These are phyloP conservation scores for Phylloporus arenicola DNA, from an alignment of 768 basidiomycete species.

Conservation along the genomic window DNA sequence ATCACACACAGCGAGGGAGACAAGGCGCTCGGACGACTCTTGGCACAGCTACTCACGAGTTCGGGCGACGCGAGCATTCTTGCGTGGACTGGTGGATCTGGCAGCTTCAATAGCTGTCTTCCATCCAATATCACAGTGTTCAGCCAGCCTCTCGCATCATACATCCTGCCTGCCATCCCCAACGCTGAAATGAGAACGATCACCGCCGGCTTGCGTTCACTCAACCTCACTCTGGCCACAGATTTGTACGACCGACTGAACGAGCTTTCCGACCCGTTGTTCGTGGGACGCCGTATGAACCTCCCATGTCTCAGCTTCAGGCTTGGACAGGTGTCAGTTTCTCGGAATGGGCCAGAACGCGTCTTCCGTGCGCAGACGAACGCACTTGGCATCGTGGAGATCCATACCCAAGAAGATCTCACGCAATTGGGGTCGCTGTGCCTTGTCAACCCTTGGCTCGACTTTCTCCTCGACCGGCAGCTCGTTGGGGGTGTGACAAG, in stretches of 20 bases:
- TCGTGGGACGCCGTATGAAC: neutral
- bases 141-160: neutral
- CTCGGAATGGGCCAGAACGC: neutral
- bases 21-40: neutral
- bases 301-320: slow-evolving; percentile 8
- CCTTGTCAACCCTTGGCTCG: slow-evolving; percentile 11
- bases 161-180: neutral
- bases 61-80: slow-evolving; percentile 4
- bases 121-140: neutral
- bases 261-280: neutral
- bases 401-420: slow-evolving; percentile 5
- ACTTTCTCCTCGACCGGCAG: slow-evolving; percentile 6
- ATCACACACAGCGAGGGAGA: no score
- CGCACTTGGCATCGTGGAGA: slow-evolving; percentile 7
- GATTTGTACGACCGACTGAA: slow-evolving; percentile 1
- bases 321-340: neutral
- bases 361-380: neutral
- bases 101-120: slow-evolving; percentile 8
- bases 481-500: neutral
- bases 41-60: slow-evolving; percentile 1
- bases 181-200: neutral
- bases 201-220: neutral
- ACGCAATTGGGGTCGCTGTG: neutral
- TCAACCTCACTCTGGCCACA: neutral
- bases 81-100: slow-evolving; percentile 3